Conservation (phyloP, 2,329 filamentous ascomycete species). For the Colletotrichum tropicicola region DNA sequence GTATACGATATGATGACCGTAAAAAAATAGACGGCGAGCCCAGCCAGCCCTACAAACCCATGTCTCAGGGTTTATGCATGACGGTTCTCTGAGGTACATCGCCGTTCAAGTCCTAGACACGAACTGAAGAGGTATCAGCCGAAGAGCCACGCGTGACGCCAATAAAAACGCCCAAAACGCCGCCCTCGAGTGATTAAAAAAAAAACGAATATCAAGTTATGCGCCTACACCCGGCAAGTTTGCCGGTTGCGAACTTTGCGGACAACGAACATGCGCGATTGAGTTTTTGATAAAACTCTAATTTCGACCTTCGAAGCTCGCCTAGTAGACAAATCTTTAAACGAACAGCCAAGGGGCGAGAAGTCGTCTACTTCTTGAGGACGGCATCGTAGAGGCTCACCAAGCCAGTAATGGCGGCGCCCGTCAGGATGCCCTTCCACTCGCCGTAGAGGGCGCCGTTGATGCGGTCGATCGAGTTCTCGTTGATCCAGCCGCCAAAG, state of each 20-base stretch:
- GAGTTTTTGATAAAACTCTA: neutral
- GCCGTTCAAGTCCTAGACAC: neutral
- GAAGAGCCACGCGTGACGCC: conserved; percentile 28
- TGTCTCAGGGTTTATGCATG: neutral
- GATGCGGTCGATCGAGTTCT: conserved; percentile 68
- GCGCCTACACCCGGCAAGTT: neutral
- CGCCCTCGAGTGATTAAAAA: conserved; percentile 20
- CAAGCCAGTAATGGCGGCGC: conserved; percentile 72
- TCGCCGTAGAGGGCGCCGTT: conserved; percentile 75
- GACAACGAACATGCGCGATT: neutral
- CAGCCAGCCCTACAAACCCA: neutral
- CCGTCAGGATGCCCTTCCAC: conserved; percentile 74
- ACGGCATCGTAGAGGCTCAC: conserved; percentile 82
- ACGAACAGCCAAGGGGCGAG: neutral
- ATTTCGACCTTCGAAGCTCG: neutral
- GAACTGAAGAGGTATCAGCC: conserved; percentile 28
- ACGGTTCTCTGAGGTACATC: neutral
- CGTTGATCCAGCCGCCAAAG: conserved; percentile 69
- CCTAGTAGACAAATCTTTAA: neutral
- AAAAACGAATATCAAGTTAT: too few relatives aligned
- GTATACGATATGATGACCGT: neutral
- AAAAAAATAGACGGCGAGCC: neutral
- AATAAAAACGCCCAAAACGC: conserved; percentile 30
- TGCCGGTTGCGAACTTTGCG: neutral
- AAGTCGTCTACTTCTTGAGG: conserved; percentile 67